phyloP scores from a whole-genome alignment of 116 monocot genomes.

The Iris pallida region DNA sequence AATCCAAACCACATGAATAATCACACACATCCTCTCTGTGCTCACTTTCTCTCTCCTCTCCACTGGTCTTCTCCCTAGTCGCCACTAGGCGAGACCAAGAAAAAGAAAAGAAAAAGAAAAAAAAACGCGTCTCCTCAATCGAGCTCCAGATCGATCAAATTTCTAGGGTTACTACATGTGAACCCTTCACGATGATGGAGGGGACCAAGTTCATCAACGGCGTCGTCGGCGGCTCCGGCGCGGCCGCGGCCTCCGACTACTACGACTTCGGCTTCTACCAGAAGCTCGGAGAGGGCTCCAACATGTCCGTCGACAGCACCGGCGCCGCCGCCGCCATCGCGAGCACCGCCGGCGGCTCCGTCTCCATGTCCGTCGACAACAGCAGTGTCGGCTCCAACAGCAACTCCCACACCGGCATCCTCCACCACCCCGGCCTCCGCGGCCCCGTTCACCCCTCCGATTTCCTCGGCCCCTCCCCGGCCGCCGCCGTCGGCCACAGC shows the following conservation, averaged over 20 bases:
- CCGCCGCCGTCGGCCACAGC: constrained; percentile 44
- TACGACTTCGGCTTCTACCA: constrained; percentile 46
- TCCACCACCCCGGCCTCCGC: constrained; percentile 57
- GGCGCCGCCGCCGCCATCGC: constrained; percentile 12
- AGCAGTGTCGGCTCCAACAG: constrained; percentile 73
- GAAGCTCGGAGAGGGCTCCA: constrained; percentile 63
- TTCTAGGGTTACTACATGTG: neutral
- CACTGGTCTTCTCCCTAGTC: neutral
- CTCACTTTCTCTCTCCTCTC: neutral
- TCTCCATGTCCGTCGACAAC: constrained; percentile 73
- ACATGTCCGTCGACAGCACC: constrained; percentile 78
- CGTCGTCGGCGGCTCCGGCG: constrained; percentile 24
- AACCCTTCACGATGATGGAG: constrained; percentile 25
- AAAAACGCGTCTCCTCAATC: neutral
- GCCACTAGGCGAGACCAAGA: neutral
- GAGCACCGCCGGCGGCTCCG: constrained; percentile 51
- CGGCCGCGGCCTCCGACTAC: constrained; percentile 25
- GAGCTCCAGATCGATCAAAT: neutral
- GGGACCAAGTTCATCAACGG: constrained; percentile 41
- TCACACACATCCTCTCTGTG: neutral
- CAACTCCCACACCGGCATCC: constrained; percentile 72
- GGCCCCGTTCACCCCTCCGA: constrained; percentile 23
- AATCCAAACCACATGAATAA: neutral
- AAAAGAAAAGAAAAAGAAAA: neutral
- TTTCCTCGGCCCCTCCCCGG: neutral